Percentiles rank a stretch among this genome's conserved stretches.
phyloP scores from a whole-genome alignment of 2,329 filamentous ascomycete species.

The Furcasterigmium furcatum region DNA sequence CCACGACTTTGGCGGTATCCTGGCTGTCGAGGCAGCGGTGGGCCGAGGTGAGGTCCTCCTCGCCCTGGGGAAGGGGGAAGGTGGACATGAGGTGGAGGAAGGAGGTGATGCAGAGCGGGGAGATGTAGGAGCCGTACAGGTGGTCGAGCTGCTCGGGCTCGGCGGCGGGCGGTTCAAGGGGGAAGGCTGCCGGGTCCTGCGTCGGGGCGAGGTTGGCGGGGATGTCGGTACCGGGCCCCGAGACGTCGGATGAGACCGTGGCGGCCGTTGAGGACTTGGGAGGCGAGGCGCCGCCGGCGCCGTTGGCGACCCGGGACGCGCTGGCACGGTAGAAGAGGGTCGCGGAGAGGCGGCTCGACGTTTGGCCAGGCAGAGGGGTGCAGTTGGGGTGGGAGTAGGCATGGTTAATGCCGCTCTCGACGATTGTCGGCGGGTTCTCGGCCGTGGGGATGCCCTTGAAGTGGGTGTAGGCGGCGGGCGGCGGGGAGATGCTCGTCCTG shows the following conservation, averaged over 20 bases:
- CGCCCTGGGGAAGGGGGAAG: slow-evolving; percentile 52
- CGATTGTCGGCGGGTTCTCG: slow-evolving; percentile 55
- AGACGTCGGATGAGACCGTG: slow-evolving; percentile 24
- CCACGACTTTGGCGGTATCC: slow-evolving; percentile 60
- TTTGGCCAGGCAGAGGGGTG: slow-evolving; percentile 44
- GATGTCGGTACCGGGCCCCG: slow-evolving; percentile 34
- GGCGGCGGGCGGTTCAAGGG: slow-evolving; percentile 54
- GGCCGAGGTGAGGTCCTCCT: slow-evolving; percentile 53
- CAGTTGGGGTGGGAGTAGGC: slow-evolving; percentile 63
- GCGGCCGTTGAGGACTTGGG: slow-evolving; percentile 23
- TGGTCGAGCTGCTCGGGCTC: slow-evolving; percentile 60
- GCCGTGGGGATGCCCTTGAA: slow-evolving; percentile 61
- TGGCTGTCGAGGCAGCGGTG: slow-evolving; percentile 63
- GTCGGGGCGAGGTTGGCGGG: slow-evolving; percentile 58
- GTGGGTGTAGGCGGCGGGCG: slow-evolving; percentile 38
- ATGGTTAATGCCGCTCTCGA: slow-evolving; percentile 61
- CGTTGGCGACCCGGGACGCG: slow-evolving; percentile 11
- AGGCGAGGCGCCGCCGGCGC: slow-evolving; percentile 30
- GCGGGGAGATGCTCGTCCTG: slow-evolving; percentile 30
- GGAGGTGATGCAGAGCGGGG: slow-evolving; percentile 61
- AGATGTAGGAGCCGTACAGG: slow-evolving; percentile 64
- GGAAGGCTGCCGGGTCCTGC: slow-evolving; percentile 53
- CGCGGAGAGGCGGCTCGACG: slow-evolving; percentile 52
- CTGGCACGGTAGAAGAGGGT: slow-evolving; percentile 61
- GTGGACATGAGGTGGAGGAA: slow-evolving; percentile 65